A percentile compares a stretch with the other conserved stretches of the same genome.
phyloP scores from a whole-genome alignment of 257 asterid genomes.

The Ilex aquifolium region DNA sequence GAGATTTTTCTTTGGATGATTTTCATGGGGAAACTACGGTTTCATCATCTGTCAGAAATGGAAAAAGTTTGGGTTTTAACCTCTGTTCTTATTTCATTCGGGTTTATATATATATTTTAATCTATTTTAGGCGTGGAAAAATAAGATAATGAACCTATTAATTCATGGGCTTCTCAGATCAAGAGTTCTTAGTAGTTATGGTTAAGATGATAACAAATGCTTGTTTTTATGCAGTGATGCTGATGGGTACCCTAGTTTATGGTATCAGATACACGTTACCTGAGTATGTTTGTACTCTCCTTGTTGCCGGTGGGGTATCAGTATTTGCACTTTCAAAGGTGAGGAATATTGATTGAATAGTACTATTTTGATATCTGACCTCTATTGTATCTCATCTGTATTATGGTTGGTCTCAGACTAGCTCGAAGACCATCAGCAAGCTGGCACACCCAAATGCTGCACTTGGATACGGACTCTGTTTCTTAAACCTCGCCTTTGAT shows the following conservation, averaged over 20 bases:
- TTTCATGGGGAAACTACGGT: too few relatives aligned
- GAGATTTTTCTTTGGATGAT: too few relatives aligned
- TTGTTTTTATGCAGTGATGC: slow-evolving; percentile 68
- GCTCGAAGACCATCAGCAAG: slow-evolving; percentile 89
- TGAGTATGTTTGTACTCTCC: slow-evolving; percentile 83
- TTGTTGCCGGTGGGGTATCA: slow-evolving; percentile 99
- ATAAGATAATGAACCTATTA: too few relatives aligned
- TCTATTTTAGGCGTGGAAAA: too few relatives aligned
- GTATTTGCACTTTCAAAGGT: slow-evolving; percentile 89
- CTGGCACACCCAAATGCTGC: slow-evolving; percentile 92
- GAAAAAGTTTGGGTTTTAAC: too few relatives aligned
- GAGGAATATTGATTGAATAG: background rate
- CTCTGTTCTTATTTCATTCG: too few relatives aligned
- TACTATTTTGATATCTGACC: slow-evolving; percentile 3
- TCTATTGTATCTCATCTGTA: slow-evolving; percentile 4
- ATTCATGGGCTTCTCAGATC: too few relatives aligned
- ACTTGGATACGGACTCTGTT: slow-evolving; percentile 88
- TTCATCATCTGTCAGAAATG: too few relatives aligned
- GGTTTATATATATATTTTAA: too few relatives aligned
- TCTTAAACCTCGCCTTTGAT: slow-evolving; percentile 89
- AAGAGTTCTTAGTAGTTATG: background rate
- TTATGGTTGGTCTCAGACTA: slow-evolving; percentile 51
- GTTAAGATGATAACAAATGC: too few relatives aligned
- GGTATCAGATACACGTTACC: slow-evolving; percentile 86
- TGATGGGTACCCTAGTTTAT: slow-evolving; percentile 91